These are phyloP conservation scores for Metrosideros polymorpha DNA, from an alignment of 441 rosid species.

Conservation along the genomic window DNA sequence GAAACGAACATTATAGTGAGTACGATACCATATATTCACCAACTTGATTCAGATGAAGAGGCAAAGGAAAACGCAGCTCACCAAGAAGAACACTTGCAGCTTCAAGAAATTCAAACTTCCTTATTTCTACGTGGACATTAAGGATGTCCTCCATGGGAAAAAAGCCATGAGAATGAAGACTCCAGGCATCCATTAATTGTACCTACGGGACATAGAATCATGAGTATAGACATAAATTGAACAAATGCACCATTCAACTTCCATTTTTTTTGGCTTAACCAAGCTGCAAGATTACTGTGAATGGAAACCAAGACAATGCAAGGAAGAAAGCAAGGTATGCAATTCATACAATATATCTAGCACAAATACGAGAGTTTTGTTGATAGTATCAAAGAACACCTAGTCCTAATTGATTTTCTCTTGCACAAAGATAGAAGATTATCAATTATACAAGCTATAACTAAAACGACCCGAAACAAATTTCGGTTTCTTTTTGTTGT, in stretches of 20 bases:
- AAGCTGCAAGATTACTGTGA: background rate
- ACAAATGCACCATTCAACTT: background rate
- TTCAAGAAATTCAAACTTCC: conserved; percentile 33
- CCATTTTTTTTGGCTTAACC: background rate
- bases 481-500: background rate
- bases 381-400: background rate
- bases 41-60: background rate
- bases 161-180: too few relatives aligned
- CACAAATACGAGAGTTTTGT: background rate
- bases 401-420: background rate
- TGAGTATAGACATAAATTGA: background rate
- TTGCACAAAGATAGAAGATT: background rate
- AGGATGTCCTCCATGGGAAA: conserved; percentile 11
- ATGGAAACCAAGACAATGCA: background rate
- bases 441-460: background rate
- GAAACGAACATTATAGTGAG: background rate
- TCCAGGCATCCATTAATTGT: background rate
- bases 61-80: conserved; percentile 14
- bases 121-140: conserved; percentile 20
- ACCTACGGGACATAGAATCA: background rate
- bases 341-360: background rate
- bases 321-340: background rate
- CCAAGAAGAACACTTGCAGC: conserved; percentile 32
- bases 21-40: background rate
- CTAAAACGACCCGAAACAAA: background rate